Conservation (phyloP, 1,284 basidiomycete species). For the Boletus smithii region DNA sequence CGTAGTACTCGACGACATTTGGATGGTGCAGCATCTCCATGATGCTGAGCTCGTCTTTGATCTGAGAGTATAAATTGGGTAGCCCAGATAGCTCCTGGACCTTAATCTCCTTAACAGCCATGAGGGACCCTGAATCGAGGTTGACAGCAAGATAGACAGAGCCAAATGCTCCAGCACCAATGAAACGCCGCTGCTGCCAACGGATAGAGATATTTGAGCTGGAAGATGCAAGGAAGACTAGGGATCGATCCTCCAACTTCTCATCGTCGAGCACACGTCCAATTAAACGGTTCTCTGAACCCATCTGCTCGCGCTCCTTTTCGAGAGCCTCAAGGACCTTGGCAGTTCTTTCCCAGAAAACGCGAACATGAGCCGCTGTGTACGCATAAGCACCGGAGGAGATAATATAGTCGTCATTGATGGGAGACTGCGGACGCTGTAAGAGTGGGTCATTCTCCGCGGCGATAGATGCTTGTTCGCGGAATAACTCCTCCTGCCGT, state of each 20-base stretch:
- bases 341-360: constrained; percentile 71
- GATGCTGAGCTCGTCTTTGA: constrained; percentile 95
- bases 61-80: constrained; percentile 86
- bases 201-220: constrained; percentile 94
- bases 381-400: constrained; percentile 41
- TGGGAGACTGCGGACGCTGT: constrained; percentile 32
- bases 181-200: constrained; percentile 98
- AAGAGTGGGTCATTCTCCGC: constrained; percentile 51
- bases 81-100: constrained; percentile 89
- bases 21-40: constrained; percentile 99
- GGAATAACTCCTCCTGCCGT: constrained; percentile 69
- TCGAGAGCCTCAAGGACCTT: constrained; percentile 65
- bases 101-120: constrained; percentile 99
- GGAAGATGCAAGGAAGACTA: constrained; percentile 89
- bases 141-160: constrained; percentile 99
- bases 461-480: constrained; percentile 53
- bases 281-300: constrained; percentile 69
- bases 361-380: constrained; percentile 61
- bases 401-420: constrained; percentile 37
- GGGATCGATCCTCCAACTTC: constrained; percentile 85
- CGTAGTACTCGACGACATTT: constrained; percentile 99
- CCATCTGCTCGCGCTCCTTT: constrained; percentile 53
- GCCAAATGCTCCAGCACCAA: constrained; percentile 96
- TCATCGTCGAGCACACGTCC: constrained; percentile 91
- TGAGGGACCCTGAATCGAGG: constrained; percentile 92